Evolutionary conservation across 164 flowering plant species (phyloP), one percentile per base, ranked within the genome.

Genomic region (Platanus orientalis): DNA sequence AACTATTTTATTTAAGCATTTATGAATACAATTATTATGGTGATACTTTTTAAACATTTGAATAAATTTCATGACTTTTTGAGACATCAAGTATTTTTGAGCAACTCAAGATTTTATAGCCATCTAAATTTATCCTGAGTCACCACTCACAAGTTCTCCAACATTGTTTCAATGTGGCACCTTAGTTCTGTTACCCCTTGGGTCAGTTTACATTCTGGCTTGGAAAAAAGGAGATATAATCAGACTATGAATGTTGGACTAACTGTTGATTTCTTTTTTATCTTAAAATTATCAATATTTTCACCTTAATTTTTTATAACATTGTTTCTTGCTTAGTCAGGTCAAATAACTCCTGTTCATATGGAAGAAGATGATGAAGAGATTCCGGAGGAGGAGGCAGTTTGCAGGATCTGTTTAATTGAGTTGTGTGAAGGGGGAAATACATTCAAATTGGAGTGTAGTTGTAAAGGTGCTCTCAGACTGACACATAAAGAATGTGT

Each of bases 351-450:
- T 54, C 76, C 80, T 36, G 69, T 32, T 64, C 71, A 80, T 7
- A 26, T 62, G 45, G 83, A 81, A 62, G 74, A 63, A 29, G 75
- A 71, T 12, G 93, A 92, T 74, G 82, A 87, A 80, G 96, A 92
- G 74, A 92, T 90, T 73, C 85, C 93, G n/a, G 98, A 92, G 72
- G 92, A 92, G 69, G 95, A 87, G 68, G 94, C 94, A 53, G 77
- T 81, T 50, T 92, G 98, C 74, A 80, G 98, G 77, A 88, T 92
- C 60, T 92, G 98, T 74, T 60, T 82, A n/a, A 90, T 81, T 56
- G 73, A 34, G 21, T 63, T 70, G 25, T 83, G 84, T 62, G 84
- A 84, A 61, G 90, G 79, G 70, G 81, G 83, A 69, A 81, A 77
- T 60, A 83, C 83, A 24, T 75, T 92, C 29, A 86, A 86, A 74